These are phyloP conservation scores for Torulaspora gathmanii DNA, from an alignment of 805 yeast genomes.

Conservation along the genomic window DNA sequence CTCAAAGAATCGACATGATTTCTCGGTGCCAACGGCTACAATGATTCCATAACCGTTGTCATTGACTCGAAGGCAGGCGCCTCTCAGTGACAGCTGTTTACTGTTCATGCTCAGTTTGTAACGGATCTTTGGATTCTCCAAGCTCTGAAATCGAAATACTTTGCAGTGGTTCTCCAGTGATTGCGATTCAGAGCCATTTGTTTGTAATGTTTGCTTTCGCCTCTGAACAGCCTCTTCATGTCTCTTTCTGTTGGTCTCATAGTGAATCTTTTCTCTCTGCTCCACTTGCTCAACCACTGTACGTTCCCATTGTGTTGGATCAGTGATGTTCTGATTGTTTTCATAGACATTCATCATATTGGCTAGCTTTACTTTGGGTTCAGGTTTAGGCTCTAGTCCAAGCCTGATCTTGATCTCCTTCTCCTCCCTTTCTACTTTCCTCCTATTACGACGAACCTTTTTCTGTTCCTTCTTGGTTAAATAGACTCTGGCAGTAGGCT, in stretches of 20 bases:
- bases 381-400: slow-evolving; percentile 84
- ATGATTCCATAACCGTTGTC: slow-evolving; percentile 49
- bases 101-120: slow-evolving; percentile 80
- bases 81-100: slow-evolving; percentile 61
- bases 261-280: slow-evolving; percentile 56
- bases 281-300: slow-evolving; percentile 65
- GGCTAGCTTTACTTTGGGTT: slow-evolving; percentile 78
- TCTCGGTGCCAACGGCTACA: slow-evolving; percentile 70
- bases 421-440: slow-evolving; percentile 60
- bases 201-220: slow-evolving; percentile 9
- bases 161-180: slow-evolving; percentile 28
- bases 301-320: slow-evolving; percentile 83
- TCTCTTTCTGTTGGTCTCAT: slow-evolving; percentile 54
- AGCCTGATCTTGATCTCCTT: slow-evolving; percentile 70
- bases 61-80: slow-evolving; percentile 49
- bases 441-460: slow-evolving; percentile 62
- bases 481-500: slow-evolving; percentile 45
- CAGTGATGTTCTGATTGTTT: slow-evolving; percentile 78
- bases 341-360: slow-evolving; percentile 77
- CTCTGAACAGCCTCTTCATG: slow-evolving; percentile 32
- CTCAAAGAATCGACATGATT: slow-evolving; percentile 56
- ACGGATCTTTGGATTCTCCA: slow-evolving; percentile 60
- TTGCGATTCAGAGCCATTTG: not conserved
- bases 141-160: slow-evolving; percentile 52
- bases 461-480: slow-evolving; percentile 76